Base-by-base conservation (phyloP, 148 eudicot genomes). In the Amaranthus palmeri region DNA sequence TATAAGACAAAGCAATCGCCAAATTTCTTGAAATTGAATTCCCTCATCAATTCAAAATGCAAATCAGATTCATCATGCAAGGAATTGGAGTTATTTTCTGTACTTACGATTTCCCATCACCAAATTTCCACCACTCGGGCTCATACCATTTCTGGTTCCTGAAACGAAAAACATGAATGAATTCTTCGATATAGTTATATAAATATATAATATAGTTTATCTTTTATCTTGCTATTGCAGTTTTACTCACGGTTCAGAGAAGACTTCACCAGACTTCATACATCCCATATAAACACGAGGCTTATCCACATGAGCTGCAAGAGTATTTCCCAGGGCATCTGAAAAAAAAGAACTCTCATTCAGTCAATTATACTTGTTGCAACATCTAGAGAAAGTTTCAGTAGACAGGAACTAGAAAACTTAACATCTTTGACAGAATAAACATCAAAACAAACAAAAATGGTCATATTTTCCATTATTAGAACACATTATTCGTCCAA, bases 61-160 rank as follows among this genome's bases (percentile, higher is more conserved):
- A 48, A 74, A 58, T 25, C 72, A 12, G 17, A 11, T 48, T 61
- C 61, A 52, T 68, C 11, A 61, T 65, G 67, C 71, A 42, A 50
- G 68, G n/a, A 73, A 51, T 13, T 42, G 56, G 18, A 12, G 45
- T 6, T 42, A 53, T 6, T 54, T 45, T 55, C 51, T 43, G 70
- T 45, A 83, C 95, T 89, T 83, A 92, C 97, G 84, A 74, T 83
- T 92, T 92, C 43, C 88, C 88, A 78, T 92, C 92, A 48, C 97
- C 95, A 73, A 92, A 87, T 78, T 92, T 92, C 97, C 97, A 92
- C 97, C 95, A 92, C 74, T 92, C 97, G 61, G 95, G 97, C 80
- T 92, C 97, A 79, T 92, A 89, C 97, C 97, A 92, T 81, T 82
- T 87, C 68, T 92, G 84, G 74, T 60, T 76, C 84, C 97, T 92